phyloP scores from a whole-genome alignment of 2,329 filamentous ascomycete species.

The Camptophora hylomeconis region DNA sequence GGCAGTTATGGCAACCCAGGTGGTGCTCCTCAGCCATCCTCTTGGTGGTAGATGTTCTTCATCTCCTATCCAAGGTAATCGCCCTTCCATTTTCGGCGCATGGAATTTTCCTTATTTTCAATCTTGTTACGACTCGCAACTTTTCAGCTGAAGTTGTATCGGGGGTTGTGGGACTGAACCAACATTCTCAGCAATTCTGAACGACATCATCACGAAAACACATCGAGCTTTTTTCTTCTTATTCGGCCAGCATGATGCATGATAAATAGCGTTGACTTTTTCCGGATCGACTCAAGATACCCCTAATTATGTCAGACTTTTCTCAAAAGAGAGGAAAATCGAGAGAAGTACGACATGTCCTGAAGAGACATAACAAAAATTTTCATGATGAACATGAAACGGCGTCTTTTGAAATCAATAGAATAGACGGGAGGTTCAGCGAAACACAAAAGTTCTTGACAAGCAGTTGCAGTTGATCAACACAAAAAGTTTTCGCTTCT shows the following conservation, averaged over 20 bases:
- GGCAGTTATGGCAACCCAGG: slow-evolving; percentile 36
- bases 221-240: slow-evolving; percentile 18
- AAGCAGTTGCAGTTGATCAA: not conserved
- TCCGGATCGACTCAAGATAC: slow-evolving; percentile 36
- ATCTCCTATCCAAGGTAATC: slow-evolving; percentile 28
- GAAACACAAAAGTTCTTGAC: too few relatives aligned
- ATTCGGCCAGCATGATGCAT: slow-evolving; percentile 31
- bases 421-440: too few relatives aligned
- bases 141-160: slow-evolving; percentile 24
- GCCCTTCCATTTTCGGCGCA: slow-evolving; percentile 25
- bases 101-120: slow-evolving; percentile 20
- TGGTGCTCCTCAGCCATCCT: slow-evolving; percentile 36
- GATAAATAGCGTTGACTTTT: slow-evolving; percentile 41
- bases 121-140: slow-evolving; percentile 20
- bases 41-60: slow-evolving; percentile 37
- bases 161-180: slow-evolving; percentile 21
- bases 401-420: slow-evolving; percentile 4
- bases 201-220: slow-evolving; percentile 12
- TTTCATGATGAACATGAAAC: slow-evolving; percentile 3
- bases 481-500: slow-evolving; percentile 1
- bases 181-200: slow-evolving; percentile 9
- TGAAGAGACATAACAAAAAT: too few relatives aligned
- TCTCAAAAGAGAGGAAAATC: slow-evolving; percentile 9
- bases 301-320: slow-evolving; percentile 31
- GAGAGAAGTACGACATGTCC: slow-evolving; percentile 18